phyloP scores from a whole-genome alignment of 2,329 filamentous ascomycete species.

The Botryotinia calthae region DNA sequence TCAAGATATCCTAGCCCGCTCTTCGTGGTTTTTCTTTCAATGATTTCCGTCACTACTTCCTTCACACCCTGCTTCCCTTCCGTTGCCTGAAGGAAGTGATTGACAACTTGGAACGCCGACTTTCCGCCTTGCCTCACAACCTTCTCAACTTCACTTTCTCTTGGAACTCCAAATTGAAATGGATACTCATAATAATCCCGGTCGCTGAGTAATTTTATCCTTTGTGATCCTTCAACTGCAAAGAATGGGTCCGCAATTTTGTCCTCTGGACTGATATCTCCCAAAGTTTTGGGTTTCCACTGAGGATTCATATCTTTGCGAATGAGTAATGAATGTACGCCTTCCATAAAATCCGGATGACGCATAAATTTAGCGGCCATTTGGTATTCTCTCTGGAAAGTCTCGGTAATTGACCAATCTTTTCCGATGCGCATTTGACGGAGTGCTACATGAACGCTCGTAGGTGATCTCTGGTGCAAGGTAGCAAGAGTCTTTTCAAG shows the following conservation, averaged over 20 bases:
- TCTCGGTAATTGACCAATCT: conserved; percentile 76
- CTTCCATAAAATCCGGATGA: conserved; percentile 86
- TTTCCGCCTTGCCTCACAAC: conserved; percentile 44
- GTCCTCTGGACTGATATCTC: conserved; percentile 57
- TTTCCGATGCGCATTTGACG: conserved; percentile 75
- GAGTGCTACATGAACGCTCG: conserved; percentile 78
- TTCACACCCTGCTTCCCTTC: conserved; percentile 66
- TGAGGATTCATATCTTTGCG: conserved; percentile 42
- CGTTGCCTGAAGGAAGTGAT: conserved; percentile 58
- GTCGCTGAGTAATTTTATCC: conserved; percentile 60
- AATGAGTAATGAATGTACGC: conserved; percentile 78
- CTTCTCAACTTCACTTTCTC: conserved; percentile 58
- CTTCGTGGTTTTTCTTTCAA: conserved; percentile 46
- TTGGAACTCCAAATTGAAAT: conserved; percentile 65
- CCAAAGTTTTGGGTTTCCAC: conserved; percentile 74
- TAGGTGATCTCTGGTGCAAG: conserved; percentile 77
- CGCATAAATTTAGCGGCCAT: conserved; percentile 88
- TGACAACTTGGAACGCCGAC: conserved; percentile 57
- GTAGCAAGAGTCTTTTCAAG: conserved; percentile 73
- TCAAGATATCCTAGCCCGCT: conserved; percentile 36
- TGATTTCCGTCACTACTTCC: conserved; percentile 66
- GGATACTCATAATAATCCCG: conserved; percentile 72
- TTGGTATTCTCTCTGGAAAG: conserved; percentile 81
- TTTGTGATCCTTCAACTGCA: conserved; percentile 44
- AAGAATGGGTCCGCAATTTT: conserved; percentile 69